Evolutionary conservation across 129 eudicot genomes (phyloP).

Genomic region (Chrysanthemum seticuspe): DNA sequence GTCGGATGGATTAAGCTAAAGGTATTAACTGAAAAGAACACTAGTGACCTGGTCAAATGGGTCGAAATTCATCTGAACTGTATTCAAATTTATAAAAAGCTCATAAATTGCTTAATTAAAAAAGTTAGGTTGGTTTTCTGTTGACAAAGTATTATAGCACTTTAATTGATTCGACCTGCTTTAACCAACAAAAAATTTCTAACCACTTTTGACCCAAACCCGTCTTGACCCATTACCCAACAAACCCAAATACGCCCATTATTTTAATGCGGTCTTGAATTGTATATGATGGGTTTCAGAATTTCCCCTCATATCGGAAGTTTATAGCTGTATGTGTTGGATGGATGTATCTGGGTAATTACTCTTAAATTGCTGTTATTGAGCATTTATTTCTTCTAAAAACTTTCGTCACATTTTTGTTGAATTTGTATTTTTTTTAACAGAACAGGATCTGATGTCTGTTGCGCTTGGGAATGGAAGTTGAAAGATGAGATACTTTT

Average conservation of each 20-base stretch:
- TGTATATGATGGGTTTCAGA: not conserved
- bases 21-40: not conserved
- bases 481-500: constrained; percentile 20
- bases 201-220: not conserved
- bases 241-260: not conserved
- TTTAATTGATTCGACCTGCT: too few species aligned
- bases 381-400: not conserved
- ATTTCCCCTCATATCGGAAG: not conserved
- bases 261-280: not conserved
- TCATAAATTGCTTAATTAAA: not conserved
- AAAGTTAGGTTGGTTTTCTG: not conserved
- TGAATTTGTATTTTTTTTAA: not conserved
- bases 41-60: not conserved
- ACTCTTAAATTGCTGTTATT: not conserved
- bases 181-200: too few species aligned
- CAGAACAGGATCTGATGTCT: constrained; percentile 23
- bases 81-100: not conserved
- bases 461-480: constrained; percentile 25
- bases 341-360: not conserved
- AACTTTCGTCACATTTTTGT: not conserved
- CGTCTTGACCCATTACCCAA: not conserved
- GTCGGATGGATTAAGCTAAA: not conserved
- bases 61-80: not conserved
- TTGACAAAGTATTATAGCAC: too few species aligned
- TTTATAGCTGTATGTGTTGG: not conserved